Conservation (phyloP, 163 green algal species). For the Scenedesmus sp. region DNA sequence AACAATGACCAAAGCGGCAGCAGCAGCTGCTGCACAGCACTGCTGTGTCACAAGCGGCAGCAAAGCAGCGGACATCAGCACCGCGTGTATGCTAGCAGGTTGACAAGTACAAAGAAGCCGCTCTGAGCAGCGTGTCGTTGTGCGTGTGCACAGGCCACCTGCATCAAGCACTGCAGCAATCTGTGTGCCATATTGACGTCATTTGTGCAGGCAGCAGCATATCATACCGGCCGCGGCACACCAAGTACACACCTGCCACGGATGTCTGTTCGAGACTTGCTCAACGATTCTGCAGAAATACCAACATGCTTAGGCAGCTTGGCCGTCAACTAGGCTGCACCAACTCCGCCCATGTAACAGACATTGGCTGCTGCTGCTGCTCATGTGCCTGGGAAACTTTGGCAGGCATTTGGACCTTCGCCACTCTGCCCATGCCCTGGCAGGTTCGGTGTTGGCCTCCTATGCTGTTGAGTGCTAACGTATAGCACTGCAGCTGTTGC, state of each 20-base stretch:
- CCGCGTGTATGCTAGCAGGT: too few species aligned
- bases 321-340: too few species aligned
- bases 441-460: not conserved
- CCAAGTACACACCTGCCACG: not conserved
- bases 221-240: not conserved
- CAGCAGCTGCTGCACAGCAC: not conserved
- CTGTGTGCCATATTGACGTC: too few species aligned
- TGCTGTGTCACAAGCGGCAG: too few species aligned
- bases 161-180: too few species aligned
- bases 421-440: not conserved
- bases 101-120: too few species aligned
- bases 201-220: too few species aligned
- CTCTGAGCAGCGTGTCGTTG: too few species aligned
- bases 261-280: not conserved
- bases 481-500: not conserved
- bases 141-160: too few species aligned
- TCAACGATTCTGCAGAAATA: not conserved
- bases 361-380: not conserved
- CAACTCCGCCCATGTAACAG: too few species aligned
- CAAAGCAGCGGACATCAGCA: too few species aligned
- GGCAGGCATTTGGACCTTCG: not conserved
- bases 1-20: not conserved
- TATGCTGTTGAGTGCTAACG: not conserved
- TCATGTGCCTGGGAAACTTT: not conserved
- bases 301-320: too few species aligned